Base-by-base conservation (phyloP, 352 stramenopile genomes). In the Bremia lactucae region DNA sequence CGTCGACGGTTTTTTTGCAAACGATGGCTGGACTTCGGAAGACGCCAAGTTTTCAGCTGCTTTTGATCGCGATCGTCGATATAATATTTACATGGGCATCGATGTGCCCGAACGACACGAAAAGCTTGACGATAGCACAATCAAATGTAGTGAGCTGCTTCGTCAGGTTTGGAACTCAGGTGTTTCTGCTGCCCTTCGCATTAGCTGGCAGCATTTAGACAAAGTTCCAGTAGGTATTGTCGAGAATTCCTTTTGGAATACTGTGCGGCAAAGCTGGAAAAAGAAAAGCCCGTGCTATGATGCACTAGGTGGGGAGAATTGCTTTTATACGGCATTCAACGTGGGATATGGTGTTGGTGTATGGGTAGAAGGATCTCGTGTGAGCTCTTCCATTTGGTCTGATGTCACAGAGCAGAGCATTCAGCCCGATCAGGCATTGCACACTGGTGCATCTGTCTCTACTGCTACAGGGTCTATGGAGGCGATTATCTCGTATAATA, bases 61-160 rank as follows among this genome's bases (percentile, higher is more conserved):
- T 0, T 61, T 68, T 26, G 47, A 72, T 44, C 40, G 68, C 9
- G 57, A 69, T 42, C 57, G 55, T 14, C 61, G 66, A 4, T 79
- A 67, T 38, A 67, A 80, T 26, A 52, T 83, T 11, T 83, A 71
- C 51, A 77, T 78, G 64, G 67, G 67, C 2, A 61, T 79, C 20
- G 67, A 79, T 39, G 59, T 68, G 21, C 80, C 77, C 41, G 67
- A 65, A 2, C 49, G 62, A 13, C 58, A 72, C 22, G 48, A 66
- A 13, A 68, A 49, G 42, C 50, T 68, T 25, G 58, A 58, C 7
- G 59, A 54, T 36, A 58, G 59, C 2, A 66, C 65, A 23, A 51
- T 68, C 42, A 50, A 62, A 20, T 63, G 57, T 44, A 31, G 53
- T 13, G 39, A 62, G 24, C 52, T 58, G 6, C 45, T 72, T 46